Conservation (phyloP, 495 filamentous ascomycete species). For the Penicillium subrubescens region DNA sequence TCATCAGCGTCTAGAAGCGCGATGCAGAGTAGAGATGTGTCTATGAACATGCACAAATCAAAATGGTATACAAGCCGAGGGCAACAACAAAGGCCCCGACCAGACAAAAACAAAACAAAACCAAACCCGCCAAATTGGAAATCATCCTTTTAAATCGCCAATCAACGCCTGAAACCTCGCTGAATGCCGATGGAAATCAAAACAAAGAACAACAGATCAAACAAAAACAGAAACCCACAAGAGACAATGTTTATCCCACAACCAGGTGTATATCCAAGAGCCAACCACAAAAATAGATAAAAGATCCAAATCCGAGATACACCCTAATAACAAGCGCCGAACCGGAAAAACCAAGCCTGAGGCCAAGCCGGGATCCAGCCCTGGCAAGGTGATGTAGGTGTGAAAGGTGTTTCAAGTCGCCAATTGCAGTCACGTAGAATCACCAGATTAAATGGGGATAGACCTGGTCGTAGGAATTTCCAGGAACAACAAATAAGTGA, state of each 20-base stretch:
- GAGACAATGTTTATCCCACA: conserved; percentile 4
- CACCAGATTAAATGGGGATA: conserved; percentile 28
- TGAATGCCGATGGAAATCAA: conserved; percentile 31
- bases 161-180: conserved; percentile 38
- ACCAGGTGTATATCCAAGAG: conserved; percentile 19
- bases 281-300: conserved; percentile 14
- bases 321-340: conserved; percentile 36
- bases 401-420: background rate
- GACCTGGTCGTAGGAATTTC: conserved; percentile 23
- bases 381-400: conserved; percentile 31
- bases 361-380: conserved; percentile 43
- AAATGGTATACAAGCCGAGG: conserved; percentile 38
- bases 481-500: conserved; percentile 14
- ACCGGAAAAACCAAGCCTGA: conserved; percentile 21
- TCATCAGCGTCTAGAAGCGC: conserved; percentile 25
- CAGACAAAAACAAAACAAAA: conserved; percentile 7
- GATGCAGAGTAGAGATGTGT: conserved; percentile 40
- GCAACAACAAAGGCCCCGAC: background rate
- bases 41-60: conserved; percentile 34
- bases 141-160: conserved; percentile 26
- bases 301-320: background rate
- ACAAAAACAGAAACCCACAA: conserved; percentile 21
- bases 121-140: conserved; percentile 1
- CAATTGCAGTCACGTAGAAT: conserved; percentile 5
- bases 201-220: conserved; percentile 20